Conservation (phyloP, 2,329 filamentous ascomycete genomes). For the Fusarium metavorans region DNA sequence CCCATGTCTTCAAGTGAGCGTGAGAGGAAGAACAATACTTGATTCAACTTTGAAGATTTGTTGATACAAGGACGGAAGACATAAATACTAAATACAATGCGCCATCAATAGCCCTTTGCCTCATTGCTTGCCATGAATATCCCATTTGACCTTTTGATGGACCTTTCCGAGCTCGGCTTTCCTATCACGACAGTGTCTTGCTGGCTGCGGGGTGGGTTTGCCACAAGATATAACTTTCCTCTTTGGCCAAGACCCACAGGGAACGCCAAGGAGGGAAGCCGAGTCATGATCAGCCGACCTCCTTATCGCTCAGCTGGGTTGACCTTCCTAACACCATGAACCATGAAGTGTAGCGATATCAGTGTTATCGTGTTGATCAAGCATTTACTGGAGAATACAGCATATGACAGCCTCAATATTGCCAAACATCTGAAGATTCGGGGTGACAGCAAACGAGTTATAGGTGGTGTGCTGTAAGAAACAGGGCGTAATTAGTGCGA, state of each 20-base stretch:
- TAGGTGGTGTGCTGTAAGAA: not conserved
- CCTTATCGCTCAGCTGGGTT: not conserved
- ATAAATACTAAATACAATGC: not conserved
- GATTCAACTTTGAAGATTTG: not conserved
- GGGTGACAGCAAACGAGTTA: not conserved
- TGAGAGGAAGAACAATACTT: not conserved
- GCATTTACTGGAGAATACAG: no score
- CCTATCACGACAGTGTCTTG: not conserved
- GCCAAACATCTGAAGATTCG: not conserved
- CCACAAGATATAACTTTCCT: slow-evolving; percentile 32
- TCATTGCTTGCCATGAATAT: not conserved
- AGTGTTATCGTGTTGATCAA: not conserved
- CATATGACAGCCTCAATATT: not conserved
- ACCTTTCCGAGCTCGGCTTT: slow-evolving; percentile 1
- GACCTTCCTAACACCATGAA: not conserved
- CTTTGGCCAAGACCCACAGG: not conserved
- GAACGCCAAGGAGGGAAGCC: not conserved
- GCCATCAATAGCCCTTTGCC: not conserved
- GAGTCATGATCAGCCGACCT: not conserved
- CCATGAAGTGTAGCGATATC: not conserved
- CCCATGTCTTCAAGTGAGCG: slow-evolving; percentile 17
- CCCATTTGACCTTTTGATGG: not conserved
- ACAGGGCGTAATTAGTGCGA: not conserved
- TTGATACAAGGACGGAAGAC: not conserved
- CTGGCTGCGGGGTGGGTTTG: not conserved